Evolutionary conservation across 495 filamentous ascomycete genomes (phyloP).

Genomic region (Neurospora sp.): DNA sequence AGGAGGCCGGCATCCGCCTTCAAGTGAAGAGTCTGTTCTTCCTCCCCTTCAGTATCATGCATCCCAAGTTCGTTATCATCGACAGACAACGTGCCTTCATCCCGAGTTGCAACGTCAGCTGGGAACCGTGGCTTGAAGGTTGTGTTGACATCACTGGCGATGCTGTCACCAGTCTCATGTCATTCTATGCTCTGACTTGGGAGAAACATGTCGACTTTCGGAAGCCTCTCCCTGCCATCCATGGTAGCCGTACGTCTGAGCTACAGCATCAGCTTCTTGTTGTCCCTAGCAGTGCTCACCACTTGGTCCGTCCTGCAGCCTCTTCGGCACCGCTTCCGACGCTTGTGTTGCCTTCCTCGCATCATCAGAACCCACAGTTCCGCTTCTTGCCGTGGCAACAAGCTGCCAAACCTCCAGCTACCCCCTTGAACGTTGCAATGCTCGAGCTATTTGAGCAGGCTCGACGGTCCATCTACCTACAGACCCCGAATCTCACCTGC

Average conservation of each 20-base stretch:
- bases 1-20: slow-evolving; percentile 45
- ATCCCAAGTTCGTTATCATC: slow-evolving; percentile 65
- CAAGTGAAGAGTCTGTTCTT: slow-evolving; percentile 62
- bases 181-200: slow-evolving; percentile 55
- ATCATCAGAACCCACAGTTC: slow-evolving; percentile 52
- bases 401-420: slow-evolving; percentile 39
- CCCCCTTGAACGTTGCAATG: slow-evolving; percentile 57
- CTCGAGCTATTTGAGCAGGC: slow-evolving; percentile 44
- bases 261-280: background rate
- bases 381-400: slow-evolving; percentile 33
- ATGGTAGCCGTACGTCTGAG: background rate
- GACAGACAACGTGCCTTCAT: slow-evolving; percentile 51
- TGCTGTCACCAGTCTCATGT: slow-evolving; percentile 41
- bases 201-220: slow-evolving; percentile 11
- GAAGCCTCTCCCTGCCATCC: background rate
- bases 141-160: slow-evolving; percentile 50
- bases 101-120: slow-evolving; percentile 66
- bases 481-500: slow-evolving; percentile 64
- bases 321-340: slow-evolving; percentile 25
- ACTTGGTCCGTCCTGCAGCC: background rate
- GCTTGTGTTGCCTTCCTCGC: slow-evolving; percentile 56
- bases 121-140: slow-evolving; percentile 67
- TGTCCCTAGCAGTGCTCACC: slow-evolving; percentile 10
- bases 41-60: slow-evolving; percentile 64
- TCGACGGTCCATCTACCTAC: slow-evolving; percentile 45